Evolutionary conservation across 2,329 filamentous ascomycete genomes (phyloP), one percentile per base, ranked within the genome.

Genomic region (Nemania diffusa): DNA sequence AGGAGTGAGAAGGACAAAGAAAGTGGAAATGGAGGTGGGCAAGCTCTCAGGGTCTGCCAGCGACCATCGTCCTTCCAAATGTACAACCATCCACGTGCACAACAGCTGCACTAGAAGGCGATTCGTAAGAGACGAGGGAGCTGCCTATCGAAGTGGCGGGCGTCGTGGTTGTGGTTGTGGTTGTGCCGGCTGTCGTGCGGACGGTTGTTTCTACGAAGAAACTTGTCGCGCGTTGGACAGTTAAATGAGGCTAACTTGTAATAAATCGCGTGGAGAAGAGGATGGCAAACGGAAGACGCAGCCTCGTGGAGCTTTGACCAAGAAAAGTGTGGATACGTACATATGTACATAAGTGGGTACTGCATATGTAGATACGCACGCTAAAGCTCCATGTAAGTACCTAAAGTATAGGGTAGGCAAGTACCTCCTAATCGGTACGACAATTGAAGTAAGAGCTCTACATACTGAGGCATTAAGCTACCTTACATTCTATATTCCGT

Each of bases 141-240:
- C 13, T 20, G n/a, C 20, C 52, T 27, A 15, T 29, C 17, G 27
- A 27, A 27, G 22, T 5, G 44, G 29, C 42, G n/a, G 60, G 20
- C 27, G 61, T 65, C 27, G 61, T 65, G 53, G 32, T 57, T 26
- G 57, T 51, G 51, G 24, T 48, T 29, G 32, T 62, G 51, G 48
- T 61, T 64, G 58, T 51, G 67, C 56, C 64, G 57, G 60, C 59
- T 52, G 62, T 48, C 15, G 53, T 29, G 26, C 40, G 13, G 52
- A 46, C 52, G 46, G 50, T 48, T 42, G 56, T 15, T 57, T 62
- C 50, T 37, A 40, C 53, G 64, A 65, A 72, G 69, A 72, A 68
- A 69, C 71, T 74, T n/a, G 72, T 73, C 73, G 73, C 73, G 73
- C 71, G 71, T 71, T 72, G 69, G 69, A 65, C 71, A 61, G 17